These are phyloP conservation scores for Chaetomiaceae sp. DNA, from an alignment of 2,329 filamentous ascomycete genomes.

Conservation along the genomic window DNA sequence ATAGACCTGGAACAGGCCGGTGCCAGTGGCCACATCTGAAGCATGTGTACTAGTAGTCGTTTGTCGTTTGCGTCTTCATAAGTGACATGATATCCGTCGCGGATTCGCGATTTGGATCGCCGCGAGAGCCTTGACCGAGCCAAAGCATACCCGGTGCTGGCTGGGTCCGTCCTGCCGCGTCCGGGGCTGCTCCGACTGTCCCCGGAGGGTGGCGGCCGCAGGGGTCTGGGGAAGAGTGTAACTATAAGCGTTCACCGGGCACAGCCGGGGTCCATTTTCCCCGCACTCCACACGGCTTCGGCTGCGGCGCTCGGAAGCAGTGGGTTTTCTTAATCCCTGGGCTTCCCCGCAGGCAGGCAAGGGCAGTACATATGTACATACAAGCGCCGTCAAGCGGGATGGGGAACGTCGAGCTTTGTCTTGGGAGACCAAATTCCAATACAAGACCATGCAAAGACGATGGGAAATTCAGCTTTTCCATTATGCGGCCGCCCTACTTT, in stretches of 20 bases:
- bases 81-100: not conserved
- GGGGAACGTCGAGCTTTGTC: no score
- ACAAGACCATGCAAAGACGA: no score
- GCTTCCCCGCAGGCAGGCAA: not conserved
- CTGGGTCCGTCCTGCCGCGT: not conserved
- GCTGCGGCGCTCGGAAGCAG: conserved; percentile 7
- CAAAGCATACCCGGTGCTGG: not conserved
- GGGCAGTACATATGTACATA: no score
- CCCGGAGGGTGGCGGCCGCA: not conserved
- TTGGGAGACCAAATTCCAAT: no score
- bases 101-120: not conserved
- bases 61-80: not conserved
- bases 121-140: not conserved
- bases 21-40: no score
- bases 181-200: not conserved
- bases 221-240: not conserved
- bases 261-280: no score
- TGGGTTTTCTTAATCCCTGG: conserved; percentile 13
- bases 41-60: no score
- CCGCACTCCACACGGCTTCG: conserved; percentile 6
- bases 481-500: no score
- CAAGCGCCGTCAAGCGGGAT: no score
- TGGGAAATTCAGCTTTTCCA: no score
- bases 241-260: not conserved
- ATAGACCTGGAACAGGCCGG: no score